These are phyloP conservation scores for Lachancea meyersii DNA, from an alignment of 805 yeast genomes.

Conservation along the genomic window DNA sequence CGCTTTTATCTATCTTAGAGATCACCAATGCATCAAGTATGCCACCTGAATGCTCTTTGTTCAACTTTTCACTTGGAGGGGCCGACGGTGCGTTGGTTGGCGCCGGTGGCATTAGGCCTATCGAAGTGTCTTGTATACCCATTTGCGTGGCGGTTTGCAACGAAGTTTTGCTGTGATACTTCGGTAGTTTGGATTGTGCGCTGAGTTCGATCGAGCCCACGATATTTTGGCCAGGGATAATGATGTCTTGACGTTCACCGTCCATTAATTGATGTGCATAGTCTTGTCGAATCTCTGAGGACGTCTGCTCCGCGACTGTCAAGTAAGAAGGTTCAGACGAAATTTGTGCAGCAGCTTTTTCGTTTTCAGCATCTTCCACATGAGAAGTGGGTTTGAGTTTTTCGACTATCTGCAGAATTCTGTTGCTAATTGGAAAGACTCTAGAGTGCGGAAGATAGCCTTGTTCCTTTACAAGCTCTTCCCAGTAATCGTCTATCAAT, in stretches of 20 bases:
- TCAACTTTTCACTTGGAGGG: constrained; percentile 11
- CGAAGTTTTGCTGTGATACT: constrained; percentile 31
- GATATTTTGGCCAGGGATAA: constrained; percentile 30
- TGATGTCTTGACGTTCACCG: constrained; percentile 23
- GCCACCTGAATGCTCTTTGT: constrained; percentile 22
- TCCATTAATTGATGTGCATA: constrained; percentile 17
- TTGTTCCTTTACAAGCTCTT: constrained; percentile 36
- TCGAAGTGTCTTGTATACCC: constrained; percentile 26
- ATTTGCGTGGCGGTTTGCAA: constrained; percentile 26
- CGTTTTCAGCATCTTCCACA: not conserved
- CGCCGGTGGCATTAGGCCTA: constrained; percentile 14
- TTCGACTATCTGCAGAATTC: constrained; percentile 11
- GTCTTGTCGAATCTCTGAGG: constrained; percentile 22
- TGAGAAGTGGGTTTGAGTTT: constrained; percentile 19
- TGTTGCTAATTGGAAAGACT: constrained; percentile 31
- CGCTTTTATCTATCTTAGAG: constrained; percentile 11
- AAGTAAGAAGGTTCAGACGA: constrained; percentile 20
- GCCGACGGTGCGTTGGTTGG: not conserved
- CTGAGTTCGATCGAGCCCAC: constrained; percentile 30
- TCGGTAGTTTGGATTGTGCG: constrained; percentile 29
- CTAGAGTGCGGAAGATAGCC: constrained; percentile 42
- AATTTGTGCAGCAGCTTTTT: constrained; percentile 1
- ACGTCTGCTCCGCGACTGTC: constrained; percentile 26
- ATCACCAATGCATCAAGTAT: constrained; percentile 15
- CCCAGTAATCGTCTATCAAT: constrained; percentile 54